These are phyloP conservation scores for Colletotrichum spinosum DNA, from an alignment of 2,329 filamentous ascomycete species.

Conservation along the genomic window DNA sequence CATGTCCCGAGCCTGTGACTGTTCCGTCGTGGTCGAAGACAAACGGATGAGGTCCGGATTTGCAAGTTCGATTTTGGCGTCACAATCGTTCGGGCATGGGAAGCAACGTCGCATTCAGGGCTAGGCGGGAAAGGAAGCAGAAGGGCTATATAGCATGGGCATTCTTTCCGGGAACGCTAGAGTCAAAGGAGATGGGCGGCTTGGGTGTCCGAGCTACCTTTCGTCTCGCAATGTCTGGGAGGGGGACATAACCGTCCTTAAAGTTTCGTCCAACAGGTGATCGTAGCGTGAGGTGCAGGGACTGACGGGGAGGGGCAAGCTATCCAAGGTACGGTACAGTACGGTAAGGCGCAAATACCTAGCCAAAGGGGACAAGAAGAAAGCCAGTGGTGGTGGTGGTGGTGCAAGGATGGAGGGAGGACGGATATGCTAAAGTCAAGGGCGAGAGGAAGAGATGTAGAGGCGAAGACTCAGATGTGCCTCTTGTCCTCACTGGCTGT, in stretches of 20 bases:
- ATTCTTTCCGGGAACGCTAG: constrained; percentile 12
- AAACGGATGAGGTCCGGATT: neutral
- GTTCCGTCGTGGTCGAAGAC: constrained; percentile 5
- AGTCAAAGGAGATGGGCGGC: constrained; percentile 24
- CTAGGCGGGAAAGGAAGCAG: constrained; percentile 9
- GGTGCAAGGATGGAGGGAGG: constrained; percentile 18
- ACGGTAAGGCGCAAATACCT: neutral
- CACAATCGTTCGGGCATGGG: constrained; percentile 26
- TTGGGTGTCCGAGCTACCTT: constrained; percentile 32
- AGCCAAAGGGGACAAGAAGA: constrained; percentile 1
- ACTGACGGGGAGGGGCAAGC: constrained; percentile 12
- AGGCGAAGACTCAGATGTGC: neutral
- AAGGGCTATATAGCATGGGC: constrained; percentile 34
- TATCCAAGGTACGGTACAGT: constrained; percentile 18
- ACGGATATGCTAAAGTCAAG: constrained; percentile 17
- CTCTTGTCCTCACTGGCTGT: neutral
- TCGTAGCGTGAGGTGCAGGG: constrained; percentile 31
- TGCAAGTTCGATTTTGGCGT: neutral
- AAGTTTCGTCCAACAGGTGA: constrained; percentile 35
- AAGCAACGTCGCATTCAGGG: neutral
- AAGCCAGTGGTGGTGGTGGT: constrained; percentile 15
- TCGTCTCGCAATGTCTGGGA: constrained; percentile 33
- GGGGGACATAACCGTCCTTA: constrained; percentile 29
- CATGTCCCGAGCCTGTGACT: constrained; percentile 8
- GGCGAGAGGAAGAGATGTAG: constrained; percentile 2